These are phyloP conservation scores for Neofusicoccum cordaticola DNA, from an alignment of 2,329 filamentous ascomycete genomes.

Conservation along the genomic window DNA sequence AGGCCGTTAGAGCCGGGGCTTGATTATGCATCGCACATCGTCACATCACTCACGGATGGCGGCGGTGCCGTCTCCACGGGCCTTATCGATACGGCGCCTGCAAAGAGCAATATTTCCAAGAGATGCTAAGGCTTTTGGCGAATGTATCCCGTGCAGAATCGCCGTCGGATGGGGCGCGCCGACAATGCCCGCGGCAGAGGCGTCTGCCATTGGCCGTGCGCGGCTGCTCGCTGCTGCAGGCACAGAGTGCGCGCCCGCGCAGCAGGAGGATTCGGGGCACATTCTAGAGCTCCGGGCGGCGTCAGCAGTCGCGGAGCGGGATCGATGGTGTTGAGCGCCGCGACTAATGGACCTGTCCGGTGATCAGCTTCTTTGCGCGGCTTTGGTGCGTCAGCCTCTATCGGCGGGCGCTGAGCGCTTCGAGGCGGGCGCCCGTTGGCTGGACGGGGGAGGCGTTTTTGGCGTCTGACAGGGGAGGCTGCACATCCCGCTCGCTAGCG, in stretches of 20 bases:
- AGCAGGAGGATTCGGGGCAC: not conserved
- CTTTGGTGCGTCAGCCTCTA: not conserved
- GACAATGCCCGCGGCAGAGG: not conserved
- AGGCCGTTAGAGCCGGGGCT: not conserved
- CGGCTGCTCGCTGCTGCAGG: not conserved
- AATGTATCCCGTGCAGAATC: not conserved
- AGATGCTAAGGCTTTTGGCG: not conserved
- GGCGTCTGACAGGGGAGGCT: not conserved
- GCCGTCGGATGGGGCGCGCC: not conserved
- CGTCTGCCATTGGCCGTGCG: not conserved
- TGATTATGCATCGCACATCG: conserved; percentile 4
- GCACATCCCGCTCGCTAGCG: conserved; percentile 13
- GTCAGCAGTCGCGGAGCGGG: not conserved
- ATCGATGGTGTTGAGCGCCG: conserved; percentile 10
- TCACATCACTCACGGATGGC: not conserved
- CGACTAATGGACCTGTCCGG: not conserved
- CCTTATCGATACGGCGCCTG: not conserved
- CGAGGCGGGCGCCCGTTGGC: conserved; percentile 10
- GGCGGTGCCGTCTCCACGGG: not conserved
- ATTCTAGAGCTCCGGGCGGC: not conserved
- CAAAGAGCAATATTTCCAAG: not conserved
- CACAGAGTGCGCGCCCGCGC: not conserved
- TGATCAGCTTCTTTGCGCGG: not conserved
- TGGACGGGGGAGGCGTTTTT: not conserved
- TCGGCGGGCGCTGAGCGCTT: not conserved